These are phyloP conservation scores for Thuja plicata DNA, from an alignment of 83 land plant species.

Conservation along the genomic window DNA sequence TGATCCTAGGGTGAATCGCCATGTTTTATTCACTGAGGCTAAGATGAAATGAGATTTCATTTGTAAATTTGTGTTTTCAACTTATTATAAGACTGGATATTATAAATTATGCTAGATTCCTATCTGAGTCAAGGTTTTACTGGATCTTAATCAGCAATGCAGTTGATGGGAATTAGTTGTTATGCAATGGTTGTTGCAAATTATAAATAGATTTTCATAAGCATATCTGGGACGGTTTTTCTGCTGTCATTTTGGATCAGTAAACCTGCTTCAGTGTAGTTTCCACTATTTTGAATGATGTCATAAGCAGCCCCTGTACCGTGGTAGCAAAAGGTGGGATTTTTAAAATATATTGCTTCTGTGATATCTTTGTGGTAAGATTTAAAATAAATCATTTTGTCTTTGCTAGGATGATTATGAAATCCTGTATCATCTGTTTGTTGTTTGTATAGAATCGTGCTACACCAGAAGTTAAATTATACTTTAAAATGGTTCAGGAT, in stretches of 20 bases:
- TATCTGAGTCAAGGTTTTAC: not conserved
- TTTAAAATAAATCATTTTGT: not conserved
- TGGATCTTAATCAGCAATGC: not conserved
- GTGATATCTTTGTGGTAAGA: not conserved
- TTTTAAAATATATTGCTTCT: not conserved
- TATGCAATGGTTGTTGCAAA: not conserved
- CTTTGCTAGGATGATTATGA: not conserved
- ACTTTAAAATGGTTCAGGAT: not conserved
- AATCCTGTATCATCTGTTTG: not conserved
- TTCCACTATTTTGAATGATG: too few species aligned
- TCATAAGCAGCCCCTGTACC: too few species aligned
- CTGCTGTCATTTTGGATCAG: not conserved
- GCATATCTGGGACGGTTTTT: not conserved
- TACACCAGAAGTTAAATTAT: not conserved
- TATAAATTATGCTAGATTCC: not conserved
- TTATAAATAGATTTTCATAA: not conserved
- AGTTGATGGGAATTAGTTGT: not conserved
- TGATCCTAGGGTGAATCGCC: constrained; percentile 82
- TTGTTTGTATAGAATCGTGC: not conserved
- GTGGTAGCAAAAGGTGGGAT: not conserved
- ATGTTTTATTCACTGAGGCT: constrained; percentile 86
- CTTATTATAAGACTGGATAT: not conserved
- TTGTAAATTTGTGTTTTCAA: not conserved
- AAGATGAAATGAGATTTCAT: constrained; percentile 65
- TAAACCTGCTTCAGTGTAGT: not conserved